phyloP scores from a whole-genome alignment of 2,329 filamentous ascomycete genomes.

The Alternaria sp. region DNA sequence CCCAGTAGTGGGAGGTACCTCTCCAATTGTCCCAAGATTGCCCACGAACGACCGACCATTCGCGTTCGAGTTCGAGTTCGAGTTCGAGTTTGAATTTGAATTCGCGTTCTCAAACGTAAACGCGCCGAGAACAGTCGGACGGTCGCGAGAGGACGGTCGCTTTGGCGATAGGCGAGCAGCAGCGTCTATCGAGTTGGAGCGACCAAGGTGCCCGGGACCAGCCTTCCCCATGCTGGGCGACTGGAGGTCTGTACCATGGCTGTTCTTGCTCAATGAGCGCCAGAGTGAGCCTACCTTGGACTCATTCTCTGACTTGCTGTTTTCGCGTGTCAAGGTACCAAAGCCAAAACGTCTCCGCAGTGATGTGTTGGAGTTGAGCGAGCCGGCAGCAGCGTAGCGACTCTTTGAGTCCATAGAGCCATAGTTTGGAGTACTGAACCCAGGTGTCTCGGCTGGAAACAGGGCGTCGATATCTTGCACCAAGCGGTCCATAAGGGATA shows the following conservation, averaged over 20 bases:
- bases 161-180: conserved; percentile 61
- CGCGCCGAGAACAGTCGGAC: conserved; percentile 55
- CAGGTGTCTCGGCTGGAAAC: conserved; percentile 70
- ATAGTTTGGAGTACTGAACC: conserved; percentile 56
- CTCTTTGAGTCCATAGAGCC: conserved; percentile 66
- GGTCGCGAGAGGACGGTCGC: conserved; percentile 63
- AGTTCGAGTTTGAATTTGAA: conserved; percentile 1
- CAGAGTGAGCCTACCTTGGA: conserved; percentile 79
- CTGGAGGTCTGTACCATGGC: conserved; percentile 54
- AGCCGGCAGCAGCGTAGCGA: conserved; percentile 71
- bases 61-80: conserved; percentile 45
- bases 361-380: conserved; percentile 86
- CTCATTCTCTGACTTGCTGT: conserved; percentile 73
- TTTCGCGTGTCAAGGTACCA: conserved; percentile 75
- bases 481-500: conserved; percentile 85
- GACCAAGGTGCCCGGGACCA: conserved; percentile 58
- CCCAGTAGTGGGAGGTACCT: conserved; percentile 49
- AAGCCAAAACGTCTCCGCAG: conserved; percentile 84
- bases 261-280: conserved; percentile 85
- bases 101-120: conserved; percentile 54
- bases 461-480: conserved; percentile 88
- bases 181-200: conserved; percentile 80
- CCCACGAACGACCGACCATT: conserved; percentile 38
- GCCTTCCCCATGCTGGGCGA: conserved; percentile 69
- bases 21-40: conserved; percentile 59